These are phyloP conservation scores for Pyrenophora teres DNA, from an alignment of 2,329 filamentous ascomycete species.

Conservation along the genomic window DNA sequence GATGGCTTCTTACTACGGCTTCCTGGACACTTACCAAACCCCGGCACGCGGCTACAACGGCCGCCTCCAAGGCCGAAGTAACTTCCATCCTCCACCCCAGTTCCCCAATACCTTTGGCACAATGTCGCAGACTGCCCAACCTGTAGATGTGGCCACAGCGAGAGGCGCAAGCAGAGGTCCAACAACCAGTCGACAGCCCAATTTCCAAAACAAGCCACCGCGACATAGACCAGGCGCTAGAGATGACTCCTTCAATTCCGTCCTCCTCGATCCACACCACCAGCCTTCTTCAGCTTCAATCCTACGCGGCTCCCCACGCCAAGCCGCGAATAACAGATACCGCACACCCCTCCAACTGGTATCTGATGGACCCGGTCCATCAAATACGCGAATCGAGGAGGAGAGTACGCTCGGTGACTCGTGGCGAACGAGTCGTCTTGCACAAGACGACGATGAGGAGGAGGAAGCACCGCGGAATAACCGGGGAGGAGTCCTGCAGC, in stretches of 20 bases:
- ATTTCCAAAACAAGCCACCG: slow-evolving; percentile 32
- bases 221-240: slow-evolving; percentile 25
- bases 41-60: slow-evolving; percentile 42
- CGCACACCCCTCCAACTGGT: slow-evolving; percentile 34
- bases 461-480: slow-evolving; percentile 50
- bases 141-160: slow-evolving; percentile 49
- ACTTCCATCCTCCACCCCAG: slow-evolving; percentile 75
- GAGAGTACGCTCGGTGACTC: slow-evolving; percentile 67
- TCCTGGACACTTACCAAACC: slow-evolving; percentile 80
- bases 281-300: slow-evolving; percentile 63
- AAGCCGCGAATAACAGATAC: slow-evolving; percentile 55
- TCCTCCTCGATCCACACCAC: slow-evolving; percentile 76
- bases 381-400: slow-evolving; percentile 47
- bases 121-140: slow-evolving; percentile 54
- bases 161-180: slow-evolving; percentile 37
- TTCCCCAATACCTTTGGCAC: slow-evolving; percentile 68
- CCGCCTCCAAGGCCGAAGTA: slow-evolving; percentile 25
- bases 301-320: slow-evolving; percentile 51
- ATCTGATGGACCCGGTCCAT: slow-evolving; percentile 12
- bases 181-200: slow-evolving; percentile 19
- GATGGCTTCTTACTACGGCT: slow-evolving; percentile 95
- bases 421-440: slow-evolving; percentile 54
- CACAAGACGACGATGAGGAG: slow-evolving; percentile 55
- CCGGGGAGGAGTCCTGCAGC: slow-evolving; percentile 64
- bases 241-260: slow-evolving; percentile 70